Evolutionary conservation across 805 yeast species (phyloP), one percentile per base, ranked within the genome.

Genomic region (Lachancea lanzarotensis): DNA sequence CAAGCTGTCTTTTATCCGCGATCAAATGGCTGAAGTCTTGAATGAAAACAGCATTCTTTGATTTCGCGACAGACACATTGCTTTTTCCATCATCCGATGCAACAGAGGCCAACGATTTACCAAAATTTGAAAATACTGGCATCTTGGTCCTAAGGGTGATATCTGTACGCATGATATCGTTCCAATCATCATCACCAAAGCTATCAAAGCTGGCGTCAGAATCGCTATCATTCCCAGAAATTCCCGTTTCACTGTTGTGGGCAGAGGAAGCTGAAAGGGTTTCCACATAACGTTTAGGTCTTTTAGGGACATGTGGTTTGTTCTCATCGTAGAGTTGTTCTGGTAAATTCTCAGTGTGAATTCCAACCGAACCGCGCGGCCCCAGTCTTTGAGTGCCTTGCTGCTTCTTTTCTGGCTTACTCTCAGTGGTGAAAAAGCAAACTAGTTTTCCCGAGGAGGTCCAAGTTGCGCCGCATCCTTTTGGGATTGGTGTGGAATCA

Each of bases 391-490:
- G 43, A 30, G 52, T 47, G 22, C 72, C 65, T 29, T 61, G 63
- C 35, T 66, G 63, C 54, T 66, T 68, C 51, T 70, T 66, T 33
- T 69, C 65, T 56, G 39, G 30, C 46, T 66, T 68, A 38, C 66
- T 71, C 40, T 76, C 76, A 0, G 83, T 80, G 9, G 82, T 75
- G 64, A 87, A 88, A 56, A 90, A 90, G 57, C 95, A 86, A 1
- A 90, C 82, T 41, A 90, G 67, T 47, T 78, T 78, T 0, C 96
- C 96, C 2, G 78, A 74, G 11, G 79, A 74, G 0, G 95, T 73
- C 96, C 96, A 90, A 1, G 78, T 70, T 0, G 95, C 96, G 9
- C 96, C 96, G 68, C 96, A 90, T 9, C 89, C 93, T 57, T 86
- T 89, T 0, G 97, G 96, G 12, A 90, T 74, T 0, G 97, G 97